These are phyloP conservation scores for Naganishia vaughanmartiniae DNA, from an alignment of 768 basidiomycete species.

Conservation along the genomic window DNA sequence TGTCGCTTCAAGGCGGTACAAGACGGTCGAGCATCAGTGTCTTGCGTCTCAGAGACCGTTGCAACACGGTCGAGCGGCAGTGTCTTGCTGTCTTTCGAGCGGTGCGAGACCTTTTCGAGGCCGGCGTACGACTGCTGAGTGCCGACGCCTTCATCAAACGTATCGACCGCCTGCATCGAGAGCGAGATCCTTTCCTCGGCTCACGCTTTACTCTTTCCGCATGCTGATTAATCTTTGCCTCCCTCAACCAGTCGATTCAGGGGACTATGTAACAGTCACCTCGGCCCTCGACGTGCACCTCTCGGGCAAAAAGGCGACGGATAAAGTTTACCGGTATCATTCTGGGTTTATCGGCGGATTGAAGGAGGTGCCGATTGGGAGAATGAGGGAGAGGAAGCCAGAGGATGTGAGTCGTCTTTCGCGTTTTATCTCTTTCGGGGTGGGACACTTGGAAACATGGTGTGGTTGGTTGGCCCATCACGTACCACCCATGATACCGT, in stretches of 20 bases:
- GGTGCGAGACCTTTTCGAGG: no score
- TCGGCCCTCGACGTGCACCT: constrained; percentile 79
- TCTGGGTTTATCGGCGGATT: constrained; percentile 89
- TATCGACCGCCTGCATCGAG: no score
- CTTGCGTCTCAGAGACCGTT: no score
- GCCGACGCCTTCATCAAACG: no score
- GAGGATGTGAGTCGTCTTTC: constrained; percentile 67
- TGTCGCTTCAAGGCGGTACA: no score
- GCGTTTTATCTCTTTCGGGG: no score
- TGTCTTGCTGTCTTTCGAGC: constrained; percentile 13
- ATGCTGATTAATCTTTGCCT: not conserved
- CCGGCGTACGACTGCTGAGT: no score
- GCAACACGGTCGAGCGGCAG: no score
- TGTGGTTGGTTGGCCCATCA: no score
- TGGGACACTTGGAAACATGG: not conserved
- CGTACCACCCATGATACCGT: no score
- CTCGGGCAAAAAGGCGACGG: constrained; percentile 82
- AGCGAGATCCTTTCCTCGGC: no score
- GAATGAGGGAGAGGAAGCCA: constrained; percentile 78
- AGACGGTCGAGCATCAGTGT: constrained; percentile 4
- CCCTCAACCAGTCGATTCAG: constrained; percentile 76
- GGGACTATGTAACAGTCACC: constrained; percentile 95
- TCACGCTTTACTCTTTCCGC: no score
- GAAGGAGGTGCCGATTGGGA: constrained; percentile 81
- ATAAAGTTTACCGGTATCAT: constrained; percentile 83